Evolutionary conservation across 192 early-diverging fungal genomes (phyloP), one percentile per base, ranked within the genome.

Genomic region (Mortierella claussenii): DNA sequence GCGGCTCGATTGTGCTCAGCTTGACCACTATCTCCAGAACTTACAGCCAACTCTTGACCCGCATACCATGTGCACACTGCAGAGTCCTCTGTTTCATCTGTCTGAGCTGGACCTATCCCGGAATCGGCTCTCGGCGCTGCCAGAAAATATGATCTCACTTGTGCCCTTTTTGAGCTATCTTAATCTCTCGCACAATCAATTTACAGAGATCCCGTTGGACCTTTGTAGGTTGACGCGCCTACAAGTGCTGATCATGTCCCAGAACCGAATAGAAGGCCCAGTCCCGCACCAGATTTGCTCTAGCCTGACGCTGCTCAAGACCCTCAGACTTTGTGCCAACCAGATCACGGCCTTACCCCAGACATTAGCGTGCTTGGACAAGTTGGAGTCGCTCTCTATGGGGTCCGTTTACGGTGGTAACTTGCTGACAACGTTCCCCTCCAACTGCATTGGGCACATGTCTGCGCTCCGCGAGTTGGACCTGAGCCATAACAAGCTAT

Each of bases 381-480:
- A 81, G 21, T 75, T 86, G 27, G 75, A 79, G 37, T 80, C 69
- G 5, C 47, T 86, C 11, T 78, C 78, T 23, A 65, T 86, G 45
- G 85, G 85, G 3, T 86, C 85, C 9, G 82, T 86, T 27, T 86
- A 76, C 52, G 85, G 85, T 2, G 85, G 85, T 20, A 86, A 86
- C 34, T 62, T 61, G 1, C 52, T 86, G 40, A 64, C 54, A 11
- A 40, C 43, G 11, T 71, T 85, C 30, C 81, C 85, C 36, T 50
- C 73, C 2, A 57, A 80, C 34, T 71, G 68, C 4, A 65, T 88
- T 30, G 69, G 65, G 9, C 52, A 78, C 33, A 83, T 88, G 80
- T 37, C 53, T 1, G 43, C 55, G 6, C 51, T 88, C 20, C 69
- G 79, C 40, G 87, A 88, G 50, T 43, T 88, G 2, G 85, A 86